Evolutionary conservation across 2,329 filamentous ascomycete species (phyloP).

Genomic region (Aureobasidium uvarum): DNA sequence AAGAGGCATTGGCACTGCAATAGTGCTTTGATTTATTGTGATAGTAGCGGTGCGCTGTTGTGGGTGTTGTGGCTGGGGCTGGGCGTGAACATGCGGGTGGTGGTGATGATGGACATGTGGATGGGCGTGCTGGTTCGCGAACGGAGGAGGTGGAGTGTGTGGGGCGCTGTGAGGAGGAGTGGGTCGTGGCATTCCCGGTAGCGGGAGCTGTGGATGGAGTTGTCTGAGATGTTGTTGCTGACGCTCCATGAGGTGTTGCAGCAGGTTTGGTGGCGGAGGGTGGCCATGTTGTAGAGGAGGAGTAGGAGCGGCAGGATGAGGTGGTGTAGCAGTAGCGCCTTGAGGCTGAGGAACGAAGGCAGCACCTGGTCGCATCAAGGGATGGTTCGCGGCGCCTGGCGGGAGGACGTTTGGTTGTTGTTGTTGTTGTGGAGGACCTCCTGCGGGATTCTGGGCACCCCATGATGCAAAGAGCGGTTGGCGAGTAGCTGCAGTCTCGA

Average conservation of each 20-base stretch:
- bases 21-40: slow-evolving; percentile 20
- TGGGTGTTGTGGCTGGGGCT: not conserved
- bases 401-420: slow-evolving; percentile 4
- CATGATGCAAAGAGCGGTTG: slow-evolving; percentile 1
- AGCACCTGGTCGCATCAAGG: slow-evolving; percentile 9
- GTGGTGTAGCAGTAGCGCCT: not conserved
- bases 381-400: slow-evolving; percentile 6
- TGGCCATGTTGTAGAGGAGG: not conserved
- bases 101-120: not conserved
- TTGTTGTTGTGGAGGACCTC: not conserved
- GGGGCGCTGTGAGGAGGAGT: slow-evolving; percentile 8
- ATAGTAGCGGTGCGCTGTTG: slow-evolving; percentile 3
- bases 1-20: slow-evolving; percentile 18
- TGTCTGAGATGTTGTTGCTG: slow-evolving; percentile 17
- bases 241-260: slow-evolving; percentile 13
- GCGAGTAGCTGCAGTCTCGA: slow-evolving; percentile 6
- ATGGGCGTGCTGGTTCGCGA: not conserved
- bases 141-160: not conserved
- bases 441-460: not conserved
- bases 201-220: slow-evolving; percentile 5
- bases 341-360: not conserved
- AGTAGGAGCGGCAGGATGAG: not conserved
- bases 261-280: not conserved
- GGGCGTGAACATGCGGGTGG: not conserved
- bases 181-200: not conserved